A percentile compares a stretch with the other conserved stretches of the same genome.
These are phyloP conservation scores for Trichoderma erinaceum DNA, from an alignment of 495 filamentous ascomycete genomes.

Conservation along the genomic window DNA sequence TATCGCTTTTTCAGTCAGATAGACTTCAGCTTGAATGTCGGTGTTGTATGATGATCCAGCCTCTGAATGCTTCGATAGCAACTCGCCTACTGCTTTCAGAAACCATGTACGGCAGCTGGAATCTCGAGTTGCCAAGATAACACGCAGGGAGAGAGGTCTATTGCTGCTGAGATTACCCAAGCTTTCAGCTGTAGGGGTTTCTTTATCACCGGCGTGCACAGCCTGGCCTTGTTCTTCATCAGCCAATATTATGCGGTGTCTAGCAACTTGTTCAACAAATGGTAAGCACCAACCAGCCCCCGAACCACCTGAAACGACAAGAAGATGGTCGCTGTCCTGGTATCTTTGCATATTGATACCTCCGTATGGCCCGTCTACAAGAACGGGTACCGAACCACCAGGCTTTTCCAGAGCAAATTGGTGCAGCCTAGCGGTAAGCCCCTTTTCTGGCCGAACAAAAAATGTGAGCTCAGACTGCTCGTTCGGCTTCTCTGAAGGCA, in stretches of 20 bases:
- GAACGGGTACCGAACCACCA: constrained; percentile 47
- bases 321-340: constrained; percentile 28
- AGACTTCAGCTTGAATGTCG: background rate
- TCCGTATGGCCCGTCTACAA: constrained; percentile 74
- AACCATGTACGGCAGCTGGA: background rate
- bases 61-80: background rate
- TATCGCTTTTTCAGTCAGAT: background rate
- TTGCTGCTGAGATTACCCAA: background rate
- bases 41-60: background rate
- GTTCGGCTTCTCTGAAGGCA: constrained; percentile 31
- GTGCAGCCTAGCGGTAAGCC: constrained; percentile 22
- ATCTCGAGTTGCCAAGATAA: background rate
- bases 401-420: constrained; percentile 16
- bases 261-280: constrained; percentile 24
- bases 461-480: constrained; percentile 21
- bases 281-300: constrained; percentile 48
- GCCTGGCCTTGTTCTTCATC: background rate
- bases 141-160: background rate
- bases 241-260: background rate
- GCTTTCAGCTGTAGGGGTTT: background rate
- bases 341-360: constrained; percentile 35
- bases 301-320: constrained; percentile 51
- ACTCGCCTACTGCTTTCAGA: background rate
- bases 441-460: constrained; percentile 24
- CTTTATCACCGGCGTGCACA: background rate